Base-by-base conservation (phyloP, 2,329 filamentous ascomycete genomes). In the Bipolaris sorokiniana region DNA sequence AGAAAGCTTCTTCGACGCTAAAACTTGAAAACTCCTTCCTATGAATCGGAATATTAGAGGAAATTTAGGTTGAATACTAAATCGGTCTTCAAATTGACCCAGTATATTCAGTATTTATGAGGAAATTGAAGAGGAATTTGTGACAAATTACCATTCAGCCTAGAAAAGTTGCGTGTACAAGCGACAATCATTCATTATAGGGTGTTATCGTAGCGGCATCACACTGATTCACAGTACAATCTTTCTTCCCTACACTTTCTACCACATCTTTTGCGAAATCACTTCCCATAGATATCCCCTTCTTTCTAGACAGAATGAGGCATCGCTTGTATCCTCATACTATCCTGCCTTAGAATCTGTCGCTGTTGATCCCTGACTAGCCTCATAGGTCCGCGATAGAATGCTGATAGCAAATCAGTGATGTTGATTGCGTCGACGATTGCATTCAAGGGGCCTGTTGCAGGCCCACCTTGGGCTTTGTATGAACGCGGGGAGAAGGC, bases 351-450 rank as follows among this genome's bases (percentile, higher is more conserved):
- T 34, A 62, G 34, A 28, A 73, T 67, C 28, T 63, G 60, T 52
- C 64, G 57, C 52, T 71, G 63, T 48, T 74, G 71, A 18, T 70
- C 66, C 33, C 64, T 62, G 0, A 75, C 58, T 37, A 75, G 51
- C 48, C 70, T 61, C 70, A 74, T 73, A 2, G 72, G 70, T 1
- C 72, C 71, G 13, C 66, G 59, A 5, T 70, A 53, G 51, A 72
- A 73, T 1, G 66, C 65, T 1, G 62, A 63, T 11, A 73, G 41
- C 33, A 74, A 45, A 59, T 74, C 71, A 3, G 56, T 62, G 10
- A 73, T 63, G 31, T 74, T 68, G n/a, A 72, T 54, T 1, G 70
- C 70, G 34, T 74, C 58, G 2, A 70, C 16, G 7, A 73, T 50
- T 0, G 71, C 71, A 6, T 52, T 64, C 0, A 68, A 1, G 0